A percentile compares a stretch with the other conserved stretches of the same genome.
Evolutionary conservation across 75 land plant genomes (phyloP).

Genomic region (Gnetum montanum): DNA sequence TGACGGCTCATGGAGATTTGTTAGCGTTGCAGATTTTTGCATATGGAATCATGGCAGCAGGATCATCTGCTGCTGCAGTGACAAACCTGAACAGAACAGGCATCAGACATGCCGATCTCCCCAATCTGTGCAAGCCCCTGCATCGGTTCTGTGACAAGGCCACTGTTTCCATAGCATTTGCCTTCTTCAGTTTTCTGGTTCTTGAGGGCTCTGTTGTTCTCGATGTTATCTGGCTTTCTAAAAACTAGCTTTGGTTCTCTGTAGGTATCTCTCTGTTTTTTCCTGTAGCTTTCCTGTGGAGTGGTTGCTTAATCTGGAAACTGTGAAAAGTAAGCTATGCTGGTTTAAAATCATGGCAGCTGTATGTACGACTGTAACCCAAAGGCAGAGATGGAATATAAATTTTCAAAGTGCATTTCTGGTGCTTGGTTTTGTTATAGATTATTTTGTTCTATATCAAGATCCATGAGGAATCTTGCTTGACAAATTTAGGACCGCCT

Average conservation of each 20-base stretch:
- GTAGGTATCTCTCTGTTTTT: too few relatives aligned
- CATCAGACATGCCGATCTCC: conserved; percentile 29
- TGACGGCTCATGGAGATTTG: neutral
- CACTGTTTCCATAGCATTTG: conserved; percentile 35
- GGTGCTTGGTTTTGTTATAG: too few relatives aligned
- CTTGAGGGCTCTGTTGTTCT: conserved; percentile 29
- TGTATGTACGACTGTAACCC: too few relatives aligned
- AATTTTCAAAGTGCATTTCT: too few relatives aligned
- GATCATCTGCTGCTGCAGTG: conserved; percentile 48
- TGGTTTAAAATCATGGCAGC: too few relatives aligned
- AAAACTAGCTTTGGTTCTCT: conserved; percentile 16
- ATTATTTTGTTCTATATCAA: too few relatives aligned
- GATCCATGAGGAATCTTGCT: too few relatives aligned
- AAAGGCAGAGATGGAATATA: too few relatives aligned
- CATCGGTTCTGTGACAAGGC: conserved; percentile 34
- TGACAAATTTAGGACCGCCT: too few relatives aligned
- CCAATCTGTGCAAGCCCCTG: conserved; percentile 52
- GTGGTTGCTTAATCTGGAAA: too few relatives aligned
- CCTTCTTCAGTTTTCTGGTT: conserved; percentile 35
- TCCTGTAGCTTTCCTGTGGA: too few relatives aligned
- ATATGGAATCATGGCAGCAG: conserved; percentile 53
- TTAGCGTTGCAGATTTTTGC: conserved; percentile 34
- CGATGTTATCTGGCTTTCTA: conserved; percentile 47
- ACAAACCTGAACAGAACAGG: conserved; percentile 55
- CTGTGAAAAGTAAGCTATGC: too few relatives aligned